Base-by-base conservation (phyloP, 345 rosid species). In the Murraya koenigii region DNA sequence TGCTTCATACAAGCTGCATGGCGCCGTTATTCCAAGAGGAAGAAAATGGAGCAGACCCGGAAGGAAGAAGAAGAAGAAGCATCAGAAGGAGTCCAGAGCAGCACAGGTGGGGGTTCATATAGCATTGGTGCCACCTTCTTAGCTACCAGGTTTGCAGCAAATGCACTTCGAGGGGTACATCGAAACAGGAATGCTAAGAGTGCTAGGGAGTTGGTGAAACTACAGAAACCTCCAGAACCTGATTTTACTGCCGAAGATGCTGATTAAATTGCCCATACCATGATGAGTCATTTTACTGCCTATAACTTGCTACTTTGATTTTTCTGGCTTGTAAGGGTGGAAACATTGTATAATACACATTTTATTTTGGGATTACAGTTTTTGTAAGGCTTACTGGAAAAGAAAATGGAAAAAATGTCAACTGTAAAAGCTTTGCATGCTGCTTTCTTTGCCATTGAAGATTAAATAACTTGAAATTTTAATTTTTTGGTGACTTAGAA, bases 1-100 rank as follows among this genome's bases (percentile, higher is more conserved):
- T 92, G 94, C 74, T 95, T 93, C 61, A 92, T 95, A 76, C 99
- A 93, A 83, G 99, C 99, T 0, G 98, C 99, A 1, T 95, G 99
- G 99, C 87, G 98, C 26, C 86, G 99, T 7, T 88, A 91, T 67
- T 83, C 89, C 60, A 96, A 88, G 86, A 92, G 94, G 84, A 94
- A 92, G 90, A 87, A 14, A 39, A 81, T 91, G 86, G 99, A 96
- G 83, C 91, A 87, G 69, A 88, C 86, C 1, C 81, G 82, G 78
- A 90, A 91, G 85, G 96, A 93, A 75, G 95, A 92, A 63, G 89
- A 89, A 55, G 93, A 88, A 26, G 97, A 82, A 83, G 89, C 79
- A 5, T 76, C 86, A 2, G 86, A 73, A 26, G 85, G 83, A 22
- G 58, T 77, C 6, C 83, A 84, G 33, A 82, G 78, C 70, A 84